Evolutionary conservation across 495 filamentous ascomycete genomes (phyloP), one percentile per base, ranked within the genome.

Genomic region (Penicillium lividum): DNA sequence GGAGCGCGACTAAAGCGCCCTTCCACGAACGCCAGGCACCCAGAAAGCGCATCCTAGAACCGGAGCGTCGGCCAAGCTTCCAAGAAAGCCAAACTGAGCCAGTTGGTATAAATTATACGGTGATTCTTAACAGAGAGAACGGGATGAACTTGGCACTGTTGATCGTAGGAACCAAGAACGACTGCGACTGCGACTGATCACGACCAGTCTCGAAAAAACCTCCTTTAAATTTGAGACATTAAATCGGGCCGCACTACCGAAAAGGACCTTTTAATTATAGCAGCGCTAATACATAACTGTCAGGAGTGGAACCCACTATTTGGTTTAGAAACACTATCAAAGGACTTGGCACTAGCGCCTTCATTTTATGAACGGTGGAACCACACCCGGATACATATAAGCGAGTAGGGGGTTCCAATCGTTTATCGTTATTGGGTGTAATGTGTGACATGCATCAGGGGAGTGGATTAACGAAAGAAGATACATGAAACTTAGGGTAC

Each of bases 1-100:
- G 49, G 8, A 52, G 49, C 8, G 49, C 13, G 49, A 52, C n/a
- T 16, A 52, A 40, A 11, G 29, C 16, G 49, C 49, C 49, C 49
- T 27, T 52, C 16, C n/a, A 52, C n/a, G 31, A n/a, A n/a, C 7
- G 9, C 49, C 49, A 52, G 31, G 15, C 6, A 4, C 49, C 34
- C n/a, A n/a, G 16, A 10, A 52, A 27, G 25, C 18, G 49, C 49
- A 52, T 52, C 28, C 10, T 30, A 10, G 16, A 49, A 11, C 22
- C 27, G 6, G 4, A 28, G 8, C 13, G 22, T 27, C 18, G 6
- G 44, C 11, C 5, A 22, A 22, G 22, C 16, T 6, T 45, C 42
- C 15, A 45, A n/a, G 22, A 22, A 45, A 18, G 42, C 16, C 18
- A n/a, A 45, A 8, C 4, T 27, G 27, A 27, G 38, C 38, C 11